Percentiles rank a stretch among this genome's conserved stretches.
phyloP scores from a whole-genome alignment of 441 rosid genomes.

The Omphalea diandra region DNA sequence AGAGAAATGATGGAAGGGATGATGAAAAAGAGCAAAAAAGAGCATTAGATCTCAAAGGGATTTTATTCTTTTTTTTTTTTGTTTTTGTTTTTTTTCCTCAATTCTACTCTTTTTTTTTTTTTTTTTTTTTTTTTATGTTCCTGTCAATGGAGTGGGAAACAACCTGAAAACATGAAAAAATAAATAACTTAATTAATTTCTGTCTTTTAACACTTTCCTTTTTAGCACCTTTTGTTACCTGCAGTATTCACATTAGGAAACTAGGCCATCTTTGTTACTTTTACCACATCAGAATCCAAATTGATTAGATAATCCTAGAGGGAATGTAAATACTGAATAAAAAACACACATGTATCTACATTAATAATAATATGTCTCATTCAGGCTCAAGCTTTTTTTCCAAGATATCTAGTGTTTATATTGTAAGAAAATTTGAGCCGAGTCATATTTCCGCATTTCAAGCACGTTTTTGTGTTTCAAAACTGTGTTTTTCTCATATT shows the following conservation, averaged over 20 bases:
- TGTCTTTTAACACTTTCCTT: conserved; percentile 12
- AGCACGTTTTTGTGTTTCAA: no score
- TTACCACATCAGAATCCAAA: conserved; percentile 14
- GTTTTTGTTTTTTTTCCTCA: conserved; percentile 16
- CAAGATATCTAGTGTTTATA: no score
- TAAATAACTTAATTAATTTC: conserved; percentile 16
- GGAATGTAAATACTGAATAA: not conserved
- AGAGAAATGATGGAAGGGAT: conserved; percentile 11
- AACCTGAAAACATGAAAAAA: conserved; percentile 24
- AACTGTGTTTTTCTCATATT: no score
- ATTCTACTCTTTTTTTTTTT: conserved; percentile 26
- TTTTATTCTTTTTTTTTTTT: conserved; percentile 27
- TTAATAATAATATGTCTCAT: not conserved
- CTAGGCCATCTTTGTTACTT: not conserved
- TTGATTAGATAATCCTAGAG: not conserved
- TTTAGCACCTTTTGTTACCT: conserved; percentile 11
- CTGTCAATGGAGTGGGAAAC: conserved; percentile 55
- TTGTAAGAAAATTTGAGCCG: no score
- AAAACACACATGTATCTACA: not conserved
- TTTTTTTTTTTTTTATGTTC: no score
- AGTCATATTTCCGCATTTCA: no score
- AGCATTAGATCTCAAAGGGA: conserved; percentile 33
- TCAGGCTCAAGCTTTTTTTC: not conserved
- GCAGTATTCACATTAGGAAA: no score
- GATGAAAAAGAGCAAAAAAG: conserved; percentile 14